phyloP scores from a whole-genome alignment of 225 moss, liverwort and hornwort species.

The Bryum argenteum region DNA sequence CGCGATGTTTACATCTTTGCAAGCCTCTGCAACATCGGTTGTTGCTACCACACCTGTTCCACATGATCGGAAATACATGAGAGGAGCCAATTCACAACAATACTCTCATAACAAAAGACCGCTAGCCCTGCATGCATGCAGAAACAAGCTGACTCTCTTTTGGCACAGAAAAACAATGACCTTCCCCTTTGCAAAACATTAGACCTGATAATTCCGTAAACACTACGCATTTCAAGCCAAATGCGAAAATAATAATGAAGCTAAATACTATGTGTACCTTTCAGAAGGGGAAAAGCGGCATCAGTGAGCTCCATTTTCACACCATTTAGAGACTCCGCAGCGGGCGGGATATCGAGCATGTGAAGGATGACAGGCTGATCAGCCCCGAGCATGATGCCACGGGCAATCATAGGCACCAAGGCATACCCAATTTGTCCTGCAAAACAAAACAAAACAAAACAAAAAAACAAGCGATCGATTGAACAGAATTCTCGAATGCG shows the following conservation, averaged over 20 bases:
- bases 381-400: conserved; percentile 78
- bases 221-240: no score
- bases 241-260: background rate
- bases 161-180: background rate
- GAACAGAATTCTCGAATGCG: background rate
- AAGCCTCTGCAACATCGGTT: conserved; percentile 84
- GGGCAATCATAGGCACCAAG: conserved; percentile 95
- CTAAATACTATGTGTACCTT: conserved; percentile 55
- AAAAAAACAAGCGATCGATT: conserved; percentile 5
- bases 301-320: conserved; percentile 99
- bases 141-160: no score
- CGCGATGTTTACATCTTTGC: conserved; percentile 90
- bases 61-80: conserved; percentile 13
- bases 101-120: background rate
- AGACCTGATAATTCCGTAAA: no score
- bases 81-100: background rate
- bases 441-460: conserved; percentile 7
- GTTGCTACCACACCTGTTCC: conserved; percentile 84
- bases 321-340: conserved; percentile 86
- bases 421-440: conserved; percentile 99
- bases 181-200: background rate
- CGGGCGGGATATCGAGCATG: conserved; percentile 92
- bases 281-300: conserved; percentile 88
- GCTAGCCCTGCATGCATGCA: background rate
- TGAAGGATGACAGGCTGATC: conserved; percentile 97